Percentiles rank a stretch among this genome's conserved stretches.
Evolutionary conservation across 257 asterid genomes (phyloP).

Genomic region (Cruciata laevipes): DNA sequence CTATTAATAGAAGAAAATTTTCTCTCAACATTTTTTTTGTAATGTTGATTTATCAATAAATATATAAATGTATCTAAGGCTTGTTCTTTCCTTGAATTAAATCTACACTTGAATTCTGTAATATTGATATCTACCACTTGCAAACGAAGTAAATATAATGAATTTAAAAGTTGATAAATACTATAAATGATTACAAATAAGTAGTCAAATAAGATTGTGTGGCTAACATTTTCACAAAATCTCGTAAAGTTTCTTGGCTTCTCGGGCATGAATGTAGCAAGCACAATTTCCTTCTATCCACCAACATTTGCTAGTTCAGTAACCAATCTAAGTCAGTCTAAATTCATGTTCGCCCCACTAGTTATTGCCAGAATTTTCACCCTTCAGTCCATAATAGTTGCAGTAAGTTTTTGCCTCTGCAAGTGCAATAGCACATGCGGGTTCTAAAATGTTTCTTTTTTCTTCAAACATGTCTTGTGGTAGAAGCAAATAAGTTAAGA

Average conservation of each 20-base stretch:
- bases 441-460: constrained; percentile 92
- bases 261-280: constrained; percentile 77
- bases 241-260: constrained; percentile 67
- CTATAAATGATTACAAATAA: neutral
- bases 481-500: constrained; percentile 3
- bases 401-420: constrained; percentile 97
- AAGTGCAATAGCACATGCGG: constrained; percentile 95
- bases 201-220: neutral
- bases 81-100: constrained; percentile 47
- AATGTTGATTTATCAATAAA: neutral
- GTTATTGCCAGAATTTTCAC: constrained; percentile 80
- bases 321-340: constrained; percentile 82
- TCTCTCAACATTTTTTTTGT: no score
- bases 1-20: no score
- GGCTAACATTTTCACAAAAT: constrained; percentile 63
- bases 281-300: constrained; percentile 78
- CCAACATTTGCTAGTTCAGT: constrained; percentile 95
- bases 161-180: neutral
- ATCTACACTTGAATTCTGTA: constrained; percentile 83
- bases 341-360: constrained; percentile 97
- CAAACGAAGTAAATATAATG: constrained; percentile 15
- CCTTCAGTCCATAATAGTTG: constrained; percentile 73
- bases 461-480: constrained; percentile 93
- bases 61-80: constrained; percentile 50
- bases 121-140: constrained; percentile 87